Conservation (phyloP, 495 filamentous ascomycete genomes). For the Paragyromitra xinjiangensis region DNA sequence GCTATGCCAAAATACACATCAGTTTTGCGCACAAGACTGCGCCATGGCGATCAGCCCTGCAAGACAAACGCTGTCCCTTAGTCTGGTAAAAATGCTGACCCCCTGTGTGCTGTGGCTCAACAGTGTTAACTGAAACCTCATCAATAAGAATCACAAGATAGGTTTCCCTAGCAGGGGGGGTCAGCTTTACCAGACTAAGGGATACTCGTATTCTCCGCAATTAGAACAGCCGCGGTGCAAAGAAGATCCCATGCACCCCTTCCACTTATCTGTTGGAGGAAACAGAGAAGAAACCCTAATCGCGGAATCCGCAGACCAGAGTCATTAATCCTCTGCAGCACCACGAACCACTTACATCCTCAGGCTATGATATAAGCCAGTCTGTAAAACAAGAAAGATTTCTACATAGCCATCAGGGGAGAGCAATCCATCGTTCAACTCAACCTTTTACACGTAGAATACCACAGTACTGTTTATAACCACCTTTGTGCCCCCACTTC, state of each 20-base stretch:
- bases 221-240: constrained; percentile 4
- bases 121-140: too few relatives aligned
- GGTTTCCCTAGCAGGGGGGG: too few relatives aligned
- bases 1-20: too few relatives aligned
- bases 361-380: background rate
- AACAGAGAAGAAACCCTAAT: background rate
- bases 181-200: too few relatives aligned
- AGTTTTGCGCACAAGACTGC: background rate
- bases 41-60: background rate
- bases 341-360: background rate
- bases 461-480: background rate
- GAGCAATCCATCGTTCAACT: background rate
- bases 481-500: background rate
- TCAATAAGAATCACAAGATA: too few relatives aligned
- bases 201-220: constrained; percentile 21
- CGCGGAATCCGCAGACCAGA: constrained; percentile 3
- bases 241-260: background rate
- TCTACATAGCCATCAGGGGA: background rate
- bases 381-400: too few relatives aligned
- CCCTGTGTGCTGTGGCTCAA: too few relatives aligned
- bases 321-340: background rate
- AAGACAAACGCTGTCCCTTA: background rate
- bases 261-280: background rate
- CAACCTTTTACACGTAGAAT: constrained; percentile 1
- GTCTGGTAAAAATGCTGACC: too few relatives aligned